Evolutionary conservation across 352 stramenopile genomes (phyloP).

Genomic region (Phytopythium boreale): DNA sequence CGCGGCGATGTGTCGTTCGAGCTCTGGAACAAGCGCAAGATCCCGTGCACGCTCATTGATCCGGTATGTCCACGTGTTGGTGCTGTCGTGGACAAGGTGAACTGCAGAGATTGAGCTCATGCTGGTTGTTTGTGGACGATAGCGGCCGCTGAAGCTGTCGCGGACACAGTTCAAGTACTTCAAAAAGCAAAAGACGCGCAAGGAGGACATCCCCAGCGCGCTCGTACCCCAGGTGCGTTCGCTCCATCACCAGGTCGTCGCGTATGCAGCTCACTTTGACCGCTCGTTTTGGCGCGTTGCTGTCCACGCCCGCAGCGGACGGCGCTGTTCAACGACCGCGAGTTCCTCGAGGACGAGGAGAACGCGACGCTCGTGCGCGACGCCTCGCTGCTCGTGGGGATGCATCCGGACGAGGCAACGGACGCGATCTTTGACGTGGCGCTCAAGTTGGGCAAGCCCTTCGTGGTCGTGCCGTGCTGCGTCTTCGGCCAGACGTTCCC

Average conservation of each 20-base stretch:
- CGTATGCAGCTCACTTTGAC: background rate
- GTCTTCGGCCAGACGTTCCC: slow-evolving; percentile 93
- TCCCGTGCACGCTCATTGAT: slow-evolving; percentile 77
- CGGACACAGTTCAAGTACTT: slow-evolving; percentile 70
- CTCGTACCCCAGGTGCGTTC: slow-evolving; percentile 54
- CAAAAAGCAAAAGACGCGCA: slow-evolving; percentile 52
- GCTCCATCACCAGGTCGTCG: background rate
- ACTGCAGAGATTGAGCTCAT: background rate
- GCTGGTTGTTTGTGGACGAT: slow-evolving; percentile 14
- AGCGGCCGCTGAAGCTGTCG: slow-evolving; percentile 73
- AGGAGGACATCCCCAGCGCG: slow-evolving; percentile 16
- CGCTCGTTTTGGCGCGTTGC: background rate
- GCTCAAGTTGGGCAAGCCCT: slow-evolving; percentile 88
- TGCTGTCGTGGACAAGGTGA: background rate
- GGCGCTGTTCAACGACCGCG: slow-evolving; percentile 62
- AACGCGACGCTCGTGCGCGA: slow-evolving; percentile 59
- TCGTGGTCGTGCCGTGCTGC: slow-evolving; percentile 96
- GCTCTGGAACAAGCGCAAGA: slow-evolving; percentile 76
- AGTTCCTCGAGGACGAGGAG: slow-evolving; percentile 42
- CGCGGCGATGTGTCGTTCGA: slow-evolving; percentile 81
- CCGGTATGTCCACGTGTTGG: slow-evolving; percentile 37
- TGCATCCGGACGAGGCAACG: slow-evolving; percentile 95
- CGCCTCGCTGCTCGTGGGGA: slow-evolving; percentile 86
- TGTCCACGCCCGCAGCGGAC: slow-evolving; percentile 18
- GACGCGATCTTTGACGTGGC: slow-evolving; percentile 94